Evolutionary conservation across 208 protist species (phyloP), one percentile per base, ranked within the genome.

Genomic region (Paratrypanosoma confusum): DNA sequence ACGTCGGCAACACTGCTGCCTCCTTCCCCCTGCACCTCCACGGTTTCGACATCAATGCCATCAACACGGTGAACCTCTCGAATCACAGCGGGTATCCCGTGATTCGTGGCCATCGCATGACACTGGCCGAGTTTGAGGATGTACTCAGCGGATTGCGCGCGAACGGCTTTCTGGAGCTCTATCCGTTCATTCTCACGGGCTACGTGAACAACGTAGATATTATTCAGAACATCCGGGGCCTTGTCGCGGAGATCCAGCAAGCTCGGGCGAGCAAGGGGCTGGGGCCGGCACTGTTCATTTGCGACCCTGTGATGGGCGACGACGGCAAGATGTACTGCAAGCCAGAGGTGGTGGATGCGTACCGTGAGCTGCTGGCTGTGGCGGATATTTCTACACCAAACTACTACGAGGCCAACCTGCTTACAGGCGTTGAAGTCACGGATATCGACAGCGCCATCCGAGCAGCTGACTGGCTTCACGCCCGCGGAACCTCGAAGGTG

Each of bases 291-390:
- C 62, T 51, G 11, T 95, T 77, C 50, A 60, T 95, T 23, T 98
- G 95, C 67, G 95, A 98, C 50, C 93, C 95, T 0, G 95, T 98
- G 2, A 71, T 97, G 43, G 95, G 95, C 24, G 95, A 98, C 47
- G 67, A 96, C 39, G 86, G 88, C 5, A 57, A 68, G 16, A 47
- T 98, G 27, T 98, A 98, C 68, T 96, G 95, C 56, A 89, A 90
- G 48, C 49, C 77, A 17, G 85, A 95, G 34, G 62, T 96, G 7
- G 48, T 96, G 3, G 58, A 65, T 17, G 71, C 92, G 14, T 98
- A 97, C 58, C 71, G 66, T 11, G 63, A 79, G n/a, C 46, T 94
- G 13, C 31, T 97, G 1, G 29, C 33, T 3, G 42, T 69, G 14
- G 87, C 89, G 0, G 71, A 95, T 51, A 48, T 96, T 20, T 49